These are phyloP conservation scores for Tetratostichococcus sp. DNA, from an alignment of 139 green algal species.

Conservation along the genomic window DNA sequence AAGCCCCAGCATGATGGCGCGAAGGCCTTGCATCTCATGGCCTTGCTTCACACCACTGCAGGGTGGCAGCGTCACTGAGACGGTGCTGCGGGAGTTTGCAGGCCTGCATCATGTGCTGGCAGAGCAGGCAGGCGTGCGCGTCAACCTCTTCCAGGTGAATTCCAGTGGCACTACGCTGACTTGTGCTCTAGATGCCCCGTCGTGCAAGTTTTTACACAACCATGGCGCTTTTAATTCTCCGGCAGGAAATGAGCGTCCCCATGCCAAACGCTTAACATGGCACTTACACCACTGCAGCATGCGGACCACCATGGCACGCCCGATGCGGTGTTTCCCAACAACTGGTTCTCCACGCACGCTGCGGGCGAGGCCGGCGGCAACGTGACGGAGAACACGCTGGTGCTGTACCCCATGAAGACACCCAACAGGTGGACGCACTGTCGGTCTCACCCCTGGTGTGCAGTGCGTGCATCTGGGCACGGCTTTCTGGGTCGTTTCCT, in stretches of 20 bases:
- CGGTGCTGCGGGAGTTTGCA: slow-evolving; percentile 74
- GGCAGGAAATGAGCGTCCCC: no score
- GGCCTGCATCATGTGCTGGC: slow-evolving; percentile 73
- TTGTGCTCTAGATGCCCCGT: slow-evolving; percentile 31
- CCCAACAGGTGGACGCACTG: slow-evolving; percentile 59
- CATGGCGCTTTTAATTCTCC: no score
- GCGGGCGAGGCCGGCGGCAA: slow-evolving; percentile 42
- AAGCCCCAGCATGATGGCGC: no score
- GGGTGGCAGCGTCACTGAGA: slow-evolving; percentile 9
- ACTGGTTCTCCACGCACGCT: slow-evolving; percentile 84
- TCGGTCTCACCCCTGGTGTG: no score
- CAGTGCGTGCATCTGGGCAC: no score
- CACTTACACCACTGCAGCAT: slow-evolving; percentile 40
- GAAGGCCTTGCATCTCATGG: no score
- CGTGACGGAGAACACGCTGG: slow-evolving; percentile 57
- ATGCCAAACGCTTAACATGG: no score
- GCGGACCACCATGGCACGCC: slow-evolving; percentile 75
- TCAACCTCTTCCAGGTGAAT: slow-evolving; percentile 32
- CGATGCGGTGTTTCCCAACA: slow-evolving; percentile 96
- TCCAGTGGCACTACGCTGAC: neutral
- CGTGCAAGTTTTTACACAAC: no score
- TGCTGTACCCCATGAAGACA: slow-evolving; percentile 92
- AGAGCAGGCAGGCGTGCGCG: slow-evolving; percentile 45
- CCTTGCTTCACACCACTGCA: neutral
- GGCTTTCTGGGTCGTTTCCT: no score